Evolutionary conservation across 352 stramenopile genomes (phyloP).

Genomic region (Phytophthora constricta): DNA sequence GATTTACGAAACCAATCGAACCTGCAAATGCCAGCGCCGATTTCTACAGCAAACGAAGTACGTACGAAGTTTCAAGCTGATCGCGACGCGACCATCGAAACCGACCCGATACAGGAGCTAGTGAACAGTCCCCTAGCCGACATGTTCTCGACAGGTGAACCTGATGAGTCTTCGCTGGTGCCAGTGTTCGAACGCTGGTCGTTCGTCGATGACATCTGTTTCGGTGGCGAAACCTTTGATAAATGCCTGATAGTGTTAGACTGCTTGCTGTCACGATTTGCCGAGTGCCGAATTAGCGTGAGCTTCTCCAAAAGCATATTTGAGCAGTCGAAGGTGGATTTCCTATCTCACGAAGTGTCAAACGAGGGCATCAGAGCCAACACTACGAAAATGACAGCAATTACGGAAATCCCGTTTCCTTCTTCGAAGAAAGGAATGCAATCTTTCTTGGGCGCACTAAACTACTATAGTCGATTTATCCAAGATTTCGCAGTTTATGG

Average conservation of each 20-base stretch:
- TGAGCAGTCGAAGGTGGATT: slow-evolving; percentile 9
- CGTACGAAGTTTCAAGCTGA: background rate
- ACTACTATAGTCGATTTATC: slow-evolving; percentile 41
- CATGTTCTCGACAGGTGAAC: slow-evolving; percentile 10
- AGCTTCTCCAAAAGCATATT: slow-evolving; percentile 35
- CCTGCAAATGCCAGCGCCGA: too few relatives aligned
- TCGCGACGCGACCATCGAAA: background rate
- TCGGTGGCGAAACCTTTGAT: background rate
- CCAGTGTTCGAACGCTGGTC: slow-evolving; percentile 11
- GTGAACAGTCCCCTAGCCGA: slow-evolving; percentile 5
- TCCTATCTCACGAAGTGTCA: slow-evolving; percentile 22
- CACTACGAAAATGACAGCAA: slow-evolving; percentile 13
- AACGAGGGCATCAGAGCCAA: slow-evolving; percentile 12
- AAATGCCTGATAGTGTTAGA: slow-evolving; percentile 10
- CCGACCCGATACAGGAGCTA: background rate
- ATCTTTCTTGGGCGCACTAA: slow-evolving; percentile 24
- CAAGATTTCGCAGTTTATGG: slow-evolving; percentile 29
- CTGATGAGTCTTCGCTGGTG: background rate
- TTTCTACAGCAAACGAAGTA: too few relatives aligned
- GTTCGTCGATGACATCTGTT: slow-evolving; percentile 29
- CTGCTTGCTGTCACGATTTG: slow-evolving; percentile 9
- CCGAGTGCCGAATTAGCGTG: slow-evolving; percentile 29
- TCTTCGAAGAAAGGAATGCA: slow-evolving; percentile 26
- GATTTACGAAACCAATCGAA: background rate
- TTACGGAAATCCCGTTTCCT: slow-evolving; percentile 15